Evolutionary conservation across 495 filamentous ascomycete species (phyloP).

Genomic region (Aspergillus kassunensis): DNA sequence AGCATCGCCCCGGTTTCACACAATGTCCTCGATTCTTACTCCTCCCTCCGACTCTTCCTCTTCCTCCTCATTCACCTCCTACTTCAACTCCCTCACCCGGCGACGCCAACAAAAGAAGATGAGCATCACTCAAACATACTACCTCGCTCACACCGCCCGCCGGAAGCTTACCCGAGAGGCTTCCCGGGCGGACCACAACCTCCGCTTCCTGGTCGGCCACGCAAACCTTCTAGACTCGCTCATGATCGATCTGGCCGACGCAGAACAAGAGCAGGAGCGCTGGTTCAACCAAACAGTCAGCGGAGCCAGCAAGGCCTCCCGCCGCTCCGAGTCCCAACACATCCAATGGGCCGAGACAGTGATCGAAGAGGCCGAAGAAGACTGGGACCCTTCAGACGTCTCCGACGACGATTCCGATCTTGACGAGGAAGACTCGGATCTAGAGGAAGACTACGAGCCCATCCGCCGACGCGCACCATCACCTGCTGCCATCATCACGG

Average conservation of each 20-base stretch:
- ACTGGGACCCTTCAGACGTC: slow-evolving; percentile 61
- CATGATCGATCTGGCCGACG: slow-evolving; percentile 92
- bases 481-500: slow-evolving; percentile 33
- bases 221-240: slow-evolving; percentile 96
- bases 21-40: slow-evolving; percentile 20
- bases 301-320: slow-evolving; percentile 56
- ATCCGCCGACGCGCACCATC: slow-evolving; percentile 38
- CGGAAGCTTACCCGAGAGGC: slow-evolving; percentile 93
- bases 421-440: slow-evolving; percentile 47
- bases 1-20: slow-evolving; percentile 17
- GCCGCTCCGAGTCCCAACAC: slow-evolving; percentile 59
- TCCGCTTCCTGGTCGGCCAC: slow-evolving; percentile 89
- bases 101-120: slow-evolving; percentile 69
- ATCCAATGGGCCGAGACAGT: slow-evolving; percentile 86
- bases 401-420: slow-evolving; percentile 51
- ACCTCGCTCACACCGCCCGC: slow-evolving; percentile 91
- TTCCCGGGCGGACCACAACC: slow-evolving; percentile 84
- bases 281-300: slow-evolving; percentile 97
- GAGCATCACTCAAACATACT: slow-evolving; percentile 97
- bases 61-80: slow-evolving; percentile 24
- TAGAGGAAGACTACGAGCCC: slow-evolving; percentile 51
- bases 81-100: slow-evolving; percentile 31
- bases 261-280: slow-evolving; percentile 90
- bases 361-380: slow-evolving; percentile 68
- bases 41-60: slow-evolving; percentile 13